phyloP scores from a whole-genome alignment of 176 grass and related monocot genomes.

The Phoenix roebelenii region DNA sequence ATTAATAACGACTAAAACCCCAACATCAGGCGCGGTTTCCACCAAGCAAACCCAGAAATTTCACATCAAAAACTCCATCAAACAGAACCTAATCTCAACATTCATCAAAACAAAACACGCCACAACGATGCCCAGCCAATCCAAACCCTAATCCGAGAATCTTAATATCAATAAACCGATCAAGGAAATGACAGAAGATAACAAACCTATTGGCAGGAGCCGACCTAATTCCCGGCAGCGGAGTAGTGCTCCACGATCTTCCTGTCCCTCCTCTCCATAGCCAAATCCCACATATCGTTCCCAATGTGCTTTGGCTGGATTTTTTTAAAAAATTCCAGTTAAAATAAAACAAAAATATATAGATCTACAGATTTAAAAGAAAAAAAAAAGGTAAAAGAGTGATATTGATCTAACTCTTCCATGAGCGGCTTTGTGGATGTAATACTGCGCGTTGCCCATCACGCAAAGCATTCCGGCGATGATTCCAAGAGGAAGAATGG shows the following conservation, averaged over 20 bases:
- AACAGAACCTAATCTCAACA: too few species aligned
- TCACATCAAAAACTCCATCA: too few species aligned
- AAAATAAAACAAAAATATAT: too few species aligned
- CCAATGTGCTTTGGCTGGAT: conserved; percentile 89
- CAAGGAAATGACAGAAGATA: not conserved
- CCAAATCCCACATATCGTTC: conserved; percentile 94
- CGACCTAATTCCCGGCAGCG: conserved; percentile 18
- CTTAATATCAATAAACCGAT: too few species aligned
- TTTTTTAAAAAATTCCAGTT: not conserved
- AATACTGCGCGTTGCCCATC: conserved; percentile 98
- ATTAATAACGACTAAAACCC: too few species aligned
- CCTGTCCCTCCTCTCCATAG: conserved; percentile 95
- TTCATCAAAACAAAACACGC: too few species aligned
- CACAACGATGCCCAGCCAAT: too few species aligned
- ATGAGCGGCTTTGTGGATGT: conserved; percentile 85
- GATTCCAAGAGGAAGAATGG: conserved; percentile 82
- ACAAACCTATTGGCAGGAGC: not conserved
- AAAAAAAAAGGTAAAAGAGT: not conserved
- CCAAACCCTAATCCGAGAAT: too few species aligned
- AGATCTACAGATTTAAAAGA: not conserved
- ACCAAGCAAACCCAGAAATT: too few species aligned
- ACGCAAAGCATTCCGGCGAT: conserved; percentile 89
- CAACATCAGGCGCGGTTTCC: too few species aligned
- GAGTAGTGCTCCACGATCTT: conserved; percentile 46
- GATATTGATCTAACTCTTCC: conserved; percentile 44